Evolutionary conservation across 805 yeast genomes (phyloP).

Genomic region (Candida maesae): DNA sequence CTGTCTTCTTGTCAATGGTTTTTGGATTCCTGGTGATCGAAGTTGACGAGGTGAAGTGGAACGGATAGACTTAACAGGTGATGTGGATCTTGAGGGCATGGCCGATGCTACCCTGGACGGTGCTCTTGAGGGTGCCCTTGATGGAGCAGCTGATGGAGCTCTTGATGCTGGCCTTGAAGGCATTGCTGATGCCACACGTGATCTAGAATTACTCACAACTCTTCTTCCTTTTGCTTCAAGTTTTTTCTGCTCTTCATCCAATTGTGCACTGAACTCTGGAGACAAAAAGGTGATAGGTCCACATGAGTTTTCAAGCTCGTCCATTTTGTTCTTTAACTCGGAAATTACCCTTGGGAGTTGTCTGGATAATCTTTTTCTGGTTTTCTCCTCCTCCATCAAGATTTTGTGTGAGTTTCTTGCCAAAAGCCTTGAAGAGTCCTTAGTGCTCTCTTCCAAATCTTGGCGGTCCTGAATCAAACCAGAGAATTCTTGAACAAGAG

Average conservation of each 20-base stretch:
- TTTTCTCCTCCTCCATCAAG: constrained; percentile 73
- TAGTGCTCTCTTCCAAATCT: constrained; percentile 63
- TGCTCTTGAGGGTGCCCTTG: constrained; percentile 19
- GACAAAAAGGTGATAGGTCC: constrained; percentile 30
- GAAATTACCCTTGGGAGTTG: constrained; percentile 62
- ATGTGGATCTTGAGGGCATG: constrained; percentile 9
- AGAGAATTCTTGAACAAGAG: constrained; percentile 51
- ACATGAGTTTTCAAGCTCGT: constrained; percentile 43
- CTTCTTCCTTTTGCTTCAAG: constrained; percentile 23
- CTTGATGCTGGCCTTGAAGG: constrained; percentile 22
- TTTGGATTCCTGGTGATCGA: constrained; percentile 18
- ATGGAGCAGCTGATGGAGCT: constrained; percentile 19
- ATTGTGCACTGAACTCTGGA: constrained; percentile 28
- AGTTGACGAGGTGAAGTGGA: constrained; percentile 10
- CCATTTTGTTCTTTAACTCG: constrained; percentile 45
- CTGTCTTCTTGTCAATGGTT: constrained; percentile 19
- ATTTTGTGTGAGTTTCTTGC: constrained; percentile 76
- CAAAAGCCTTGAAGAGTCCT: constrained; percentile 75
- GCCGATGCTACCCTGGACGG: constrained; percentile 22
- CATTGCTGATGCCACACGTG: constrained; percentile 16
- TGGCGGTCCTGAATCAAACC: constrained; percentile 56
- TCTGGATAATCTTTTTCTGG: constrained; percentile 63
- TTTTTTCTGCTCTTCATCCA: constrained; percentile 26
- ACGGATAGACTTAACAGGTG: constrained; percentile 16
- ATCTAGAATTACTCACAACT: constrained; percentile 11